Evolutionary conservation across 2,329 filamentous ascomycete genomes (phyloP).

Genomic region (Calonectria henricotiae): DNA sequence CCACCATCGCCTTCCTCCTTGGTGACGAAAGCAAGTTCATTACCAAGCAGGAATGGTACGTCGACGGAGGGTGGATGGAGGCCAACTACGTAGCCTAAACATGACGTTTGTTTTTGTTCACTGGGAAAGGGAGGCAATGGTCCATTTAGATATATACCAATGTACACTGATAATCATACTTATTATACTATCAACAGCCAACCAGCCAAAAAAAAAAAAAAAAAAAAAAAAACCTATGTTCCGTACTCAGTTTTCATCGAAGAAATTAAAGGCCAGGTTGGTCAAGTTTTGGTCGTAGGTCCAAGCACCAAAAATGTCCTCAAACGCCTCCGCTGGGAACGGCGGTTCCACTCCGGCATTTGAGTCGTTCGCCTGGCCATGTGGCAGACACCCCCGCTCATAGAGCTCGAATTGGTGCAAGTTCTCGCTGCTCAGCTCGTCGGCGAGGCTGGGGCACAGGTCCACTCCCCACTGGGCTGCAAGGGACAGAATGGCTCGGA

Average conservation of each 20-base stretch:
- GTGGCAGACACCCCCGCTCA: conserved; percentile 32
- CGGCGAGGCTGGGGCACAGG: conserved; percentile 34
- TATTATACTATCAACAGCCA: not conserved
- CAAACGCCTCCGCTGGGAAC: conserved; percentile 35
- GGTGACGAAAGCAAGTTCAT: conserved; percentile 56
- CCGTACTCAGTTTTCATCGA: conserved; percentile 16
- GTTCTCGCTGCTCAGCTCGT: conserved; percentile 38
- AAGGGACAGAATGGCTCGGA: conserved; percentile 40
- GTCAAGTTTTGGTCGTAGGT: conserved; percentile 42
- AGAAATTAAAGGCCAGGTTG: conserved; percentile 39
- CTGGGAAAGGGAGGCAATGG: not conserved
- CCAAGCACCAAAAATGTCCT: conserved; percentile 44
- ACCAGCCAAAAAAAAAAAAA: no score
- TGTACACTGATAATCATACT: not conserved
- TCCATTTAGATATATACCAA: conserved; percentile 13
- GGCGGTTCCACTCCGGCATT: conserved; percentile 12
- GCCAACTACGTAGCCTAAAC: conserved; percentile 45
- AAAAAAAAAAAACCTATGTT: not conserved
- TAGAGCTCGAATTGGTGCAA: conserved; percentile 40
- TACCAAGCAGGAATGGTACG: conserved; percentile 51
- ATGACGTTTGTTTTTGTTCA: not conserved
- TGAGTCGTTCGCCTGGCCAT: conserved; percentile 1
- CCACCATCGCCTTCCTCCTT: conserved; percentile 54
- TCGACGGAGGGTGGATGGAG: conserved; percentile 55
- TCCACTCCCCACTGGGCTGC: conserved; percentile 41